These are phyloP conservation scores for Phallus indusiatus DNA, from an alignment of 768 basidiomycete species.

Conservation along the genomic window DNA sequence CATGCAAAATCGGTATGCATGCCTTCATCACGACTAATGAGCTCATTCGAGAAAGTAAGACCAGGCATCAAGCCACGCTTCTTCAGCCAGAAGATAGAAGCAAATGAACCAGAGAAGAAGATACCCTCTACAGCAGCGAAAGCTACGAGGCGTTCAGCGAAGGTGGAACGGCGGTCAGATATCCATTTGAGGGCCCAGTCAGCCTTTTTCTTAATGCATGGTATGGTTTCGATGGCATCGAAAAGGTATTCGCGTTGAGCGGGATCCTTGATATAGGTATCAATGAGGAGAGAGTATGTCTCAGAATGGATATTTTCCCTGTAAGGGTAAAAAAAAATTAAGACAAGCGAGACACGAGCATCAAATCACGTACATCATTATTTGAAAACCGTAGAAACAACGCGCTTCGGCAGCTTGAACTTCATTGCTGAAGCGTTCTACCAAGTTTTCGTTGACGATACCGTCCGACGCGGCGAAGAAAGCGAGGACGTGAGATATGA, in stretches of 20 bases:
- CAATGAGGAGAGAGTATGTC: conserved; percentile 92
- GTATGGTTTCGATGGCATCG: conserved; percentile 88
- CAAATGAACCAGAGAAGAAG: conserved; percentile 92
- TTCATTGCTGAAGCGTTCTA: conserved; percentile 89
- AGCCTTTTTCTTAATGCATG: conserved; percentile 86
- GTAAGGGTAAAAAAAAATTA: background rate
- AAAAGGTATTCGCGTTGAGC: conserved; percentile 73
- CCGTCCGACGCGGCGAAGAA: conserved; percentile 97
- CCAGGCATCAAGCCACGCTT: conserved; percentile 98
- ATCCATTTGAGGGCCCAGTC: conserved; percentile 96
- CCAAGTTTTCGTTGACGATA: conserved; percentile 92
- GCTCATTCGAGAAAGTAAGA: conserved; percentile 91
- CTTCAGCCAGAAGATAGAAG: conserved; percentile 95
- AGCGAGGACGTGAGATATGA: conserved; percentile 86
- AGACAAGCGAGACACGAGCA: no score
- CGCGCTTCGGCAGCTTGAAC: conserved; percentile 89
- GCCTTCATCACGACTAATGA: conserved; percentile 92
- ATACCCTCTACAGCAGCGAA: conserved; percentile 96
- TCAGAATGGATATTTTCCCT: conserved; percentile 92
- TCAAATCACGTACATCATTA: conserved; percentile 82
- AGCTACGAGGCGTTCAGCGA: conserved; percentile 83
- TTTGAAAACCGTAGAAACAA: conserved; percentile 98
- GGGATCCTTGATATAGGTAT: conserved; percentile 85
- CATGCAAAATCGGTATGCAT: conserved; percentile 97
- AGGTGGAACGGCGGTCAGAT: conserved; percentile 65